Conservation (phyloP, 2,329 filamentous ascomycete species). For the Aspergillus puulaauensis region DNA sequence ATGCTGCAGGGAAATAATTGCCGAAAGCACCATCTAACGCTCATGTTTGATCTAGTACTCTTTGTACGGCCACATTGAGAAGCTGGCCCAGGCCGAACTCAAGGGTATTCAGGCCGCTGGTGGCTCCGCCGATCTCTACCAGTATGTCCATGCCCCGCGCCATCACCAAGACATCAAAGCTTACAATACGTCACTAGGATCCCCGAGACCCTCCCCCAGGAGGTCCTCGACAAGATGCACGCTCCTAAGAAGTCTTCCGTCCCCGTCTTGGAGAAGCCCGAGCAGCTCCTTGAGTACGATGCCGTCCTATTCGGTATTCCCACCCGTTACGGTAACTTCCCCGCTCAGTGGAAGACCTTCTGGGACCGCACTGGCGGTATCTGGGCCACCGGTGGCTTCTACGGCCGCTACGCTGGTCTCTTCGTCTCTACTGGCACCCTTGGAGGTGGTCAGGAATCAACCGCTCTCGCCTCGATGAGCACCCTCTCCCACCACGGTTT, state of each 20-base stretch:
- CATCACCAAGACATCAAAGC: not conserved
- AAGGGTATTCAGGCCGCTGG: conserved; percentile 85
- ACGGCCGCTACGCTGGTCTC: conserved; percentile 66
- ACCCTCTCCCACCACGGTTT: conserved; percentile 92
- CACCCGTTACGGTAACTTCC: conserved; percentile 96
- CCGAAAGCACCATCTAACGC: conserved; percentile 7
- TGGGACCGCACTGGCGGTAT: conserved; percentile 88
- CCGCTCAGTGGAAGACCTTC: conserved; percentile 82
- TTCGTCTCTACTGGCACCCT: conserved; percentile 84
- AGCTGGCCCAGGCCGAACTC: conserved; percentile 86
- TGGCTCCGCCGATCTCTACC: conserved; percentile 76
- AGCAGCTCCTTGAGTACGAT: conserved; percentile 73
- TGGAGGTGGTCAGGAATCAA: conserved; percentile 93
- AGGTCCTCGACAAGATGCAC: conserved; percentile 87
- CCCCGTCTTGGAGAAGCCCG: conserved; percentile 60
- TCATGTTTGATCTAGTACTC: conserved; percentile 65
- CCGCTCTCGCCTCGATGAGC: conserved; percentile 75
- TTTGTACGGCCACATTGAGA: conserved; percentile 86
- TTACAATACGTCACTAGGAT: conserved; percentile 52
- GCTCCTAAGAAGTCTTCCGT: conserved; percentile 74
- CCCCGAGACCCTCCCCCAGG: conserved; percentile 78
- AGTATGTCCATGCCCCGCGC: conserved; percentile 53
- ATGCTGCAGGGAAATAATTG: not conserved
- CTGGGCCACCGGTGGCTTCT: conserved; percentile 73
- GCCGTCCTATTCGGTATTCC: conserved; percentile 92